These are phyloP conservation scores for Eucalyptus tenuipes DNA, from an alignment of 345 rosid genomes.

Conservation along the genomic window DNA sequence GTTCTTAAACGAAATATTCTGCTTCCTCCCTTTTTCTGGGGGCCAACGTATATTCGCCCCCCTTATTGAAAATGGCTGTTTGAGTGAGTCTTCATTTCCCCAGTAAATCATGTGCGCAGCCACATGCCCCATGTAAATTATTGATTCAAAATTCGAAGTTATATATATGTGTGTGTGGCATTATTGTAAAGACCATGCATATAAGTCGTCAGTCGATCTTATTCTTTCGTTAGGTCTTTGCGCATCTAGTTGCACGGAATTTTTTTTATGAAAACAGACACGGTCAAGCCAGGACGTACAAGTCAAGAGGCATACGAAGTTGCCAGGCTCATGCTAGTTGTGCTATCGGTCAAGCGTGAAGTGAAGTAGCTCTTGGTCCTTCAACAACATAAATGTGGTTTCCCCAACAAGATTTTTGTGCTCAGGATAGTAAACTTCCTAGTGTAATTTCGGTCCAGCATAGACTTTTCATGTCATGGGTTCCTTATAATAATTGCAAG, in stretches of 20 bases:
- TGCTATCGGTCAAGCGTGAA: accelerated
- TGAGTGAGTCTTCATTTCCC: not conserved
- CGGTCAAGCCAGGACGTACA: accelerated
- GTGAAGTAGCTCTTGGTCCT: not conserved
- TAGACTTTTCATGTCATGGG: not conserved
- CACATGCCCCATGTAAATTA: not conserved
- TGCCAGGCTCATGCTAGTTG: not conserved
- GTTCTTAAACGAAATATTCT: not conserved
- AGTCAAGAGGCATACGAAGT: not conserved
- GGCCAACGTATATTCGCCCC: not conserved
- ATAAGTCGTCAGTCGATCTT: not conserved
- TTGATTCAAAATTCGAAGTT: not conserved
- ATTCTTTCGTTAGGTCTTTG: not conserved
- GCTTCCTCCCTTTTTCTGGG: not conserved
- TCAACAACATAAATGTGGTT: not conserved
- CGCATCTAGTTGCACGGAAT: not conserved
- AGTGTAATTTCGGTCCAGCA: not conserved
- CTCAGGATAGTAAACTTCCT: not conserved
- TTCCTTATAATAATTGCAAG: not conserved
- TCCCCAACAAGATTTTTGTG: not conserved
- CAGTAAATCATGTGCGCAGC: not conserved
- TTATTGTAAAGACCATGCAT: not conserved
- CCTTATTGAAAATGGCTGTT: not conserved
- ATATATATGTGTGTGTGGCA: not conserved
- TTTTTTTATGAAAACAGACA: not conserved